Conservation (phyloP, 495 filamentous ascomycete genomes). For the Xylaria palmicola region DNA sequence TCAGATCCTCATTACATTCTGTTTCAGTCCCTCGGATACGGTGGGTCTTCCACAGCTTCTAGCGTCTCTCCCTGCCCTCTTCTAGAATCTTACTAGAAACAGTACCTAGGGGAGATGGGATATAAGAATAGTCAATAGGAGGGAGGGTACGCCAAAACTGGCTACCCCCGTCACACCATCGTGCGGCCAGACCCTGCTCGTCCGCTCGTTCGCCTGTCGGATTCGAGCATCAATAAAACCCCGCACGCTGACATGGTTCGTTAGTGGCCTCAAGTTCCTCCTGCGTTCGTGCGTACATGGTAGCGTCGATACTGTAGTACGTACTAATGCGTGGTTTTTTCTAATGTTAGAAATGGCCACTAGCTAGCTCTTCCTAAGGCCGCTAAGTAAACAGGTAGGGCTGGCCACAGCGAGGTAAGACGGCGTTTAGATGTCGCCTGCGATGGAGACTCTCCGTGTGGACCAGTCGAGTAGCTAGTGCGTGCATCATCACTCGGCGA, state of each 20-base stretch:
- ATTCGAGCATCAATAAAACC: not conserved
- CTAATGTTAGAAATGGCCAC: conserved; percentile 9
- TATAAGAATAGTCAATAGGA: not conserved
- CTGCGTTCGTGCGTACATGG: no score
- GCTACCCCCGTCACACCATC: not conserved
- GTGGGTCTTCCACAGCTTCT: conserved; percentile 6
- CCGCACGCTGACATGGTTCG: not conserved
- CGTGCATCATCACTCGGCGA: no score
- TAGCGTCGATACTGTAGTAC: not conserved
- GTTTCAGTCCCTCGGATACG: conserved; percentile 6
- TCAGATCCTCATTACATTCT: conserved; percentile 6
- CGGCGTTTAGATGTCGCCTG: not conserved
- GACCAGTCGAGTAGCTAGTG: no score
- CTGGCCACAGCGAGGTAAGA: not conserved
- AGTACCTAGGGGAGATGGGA: not conserved
- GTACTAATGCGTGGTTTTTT: conserved; percentile 19
- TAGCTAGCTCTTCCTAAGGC: not conserved
- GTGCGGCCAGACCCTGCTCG: not conserved
- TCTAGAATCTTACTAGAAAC: conserved; percentile 12
- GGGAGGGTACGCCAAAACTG: no score
- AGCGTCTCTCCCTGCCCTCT: not conserved
- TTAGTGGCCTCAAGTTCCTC: not conserved
- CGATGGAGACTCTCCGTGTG: not conserved
- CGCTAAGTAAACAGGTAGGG: not conserved
- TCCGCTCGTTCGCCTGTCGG: not conserved